A percentile compares a stretch with the other conserved stretches of the same genome.
Conservation (phyloP, 345 rosid genomes). For the Lepidium aucheri region DNA sequence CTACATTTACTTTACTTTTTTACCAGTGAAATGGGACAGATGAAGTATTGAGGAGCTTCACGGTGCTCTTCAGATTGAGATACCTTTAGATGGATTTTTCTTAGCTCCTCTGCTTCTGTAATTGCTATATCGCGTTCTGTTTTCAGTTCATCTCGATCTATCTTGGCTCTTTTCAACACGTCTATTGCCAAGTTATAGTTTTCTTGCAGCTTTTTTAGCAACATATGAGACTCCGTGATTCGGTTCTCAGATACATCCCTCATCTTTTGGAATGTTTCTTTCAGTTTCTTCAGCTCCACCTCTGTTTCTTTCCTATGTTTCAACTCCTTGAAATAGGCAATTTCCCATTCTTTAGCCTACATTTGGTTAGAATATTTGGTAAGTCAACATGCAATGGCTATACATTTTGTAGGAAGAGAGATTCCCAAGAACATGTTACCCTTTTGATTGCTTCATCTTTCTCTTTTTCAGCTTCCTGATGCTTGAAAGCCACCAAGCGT, state of each 20-base stretch:
- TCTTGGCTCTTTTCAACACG: slow-evolving; percentile 42
- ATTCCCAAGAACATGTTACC: slow-evolving; percentile 30
- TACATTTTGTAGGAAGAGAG: neutral
- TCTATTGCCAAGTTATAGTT: slow-evolving; percentile 57
- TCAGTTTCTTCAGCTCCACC: slow-evolving; percentile 37
- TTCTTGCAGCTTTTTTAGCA: slow-evolving; percentile 49
- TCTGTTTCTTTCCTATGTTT: slow-evolving; percentile 47
- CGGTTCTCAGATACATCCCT: slow-evolving; percentile 39
- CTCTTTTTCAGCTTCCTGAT: slow-evolving; percentile 50
- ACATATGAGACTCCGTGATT: slow-evolving; percentile 38
- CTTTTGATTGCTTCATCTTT: slow-evolving; percentile 44
- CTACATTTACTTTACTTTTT: neutral
- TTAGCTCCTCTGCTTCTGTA: slow-evolving; percentile 56
- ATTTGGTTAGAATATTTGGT: neutral
- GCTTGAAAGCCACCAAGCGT: slow-evolving; percentile 41
- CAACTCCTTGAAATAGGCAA: slow-evolving; percentile 34
- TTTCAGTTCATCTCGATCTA: slow-evolving; percentile 49
- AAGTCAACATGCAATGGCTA: neutral
- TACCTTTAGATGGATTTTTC: slow-evolving; percentile 39
- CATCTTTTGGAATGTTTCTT: slow-evolving; percentile 36
- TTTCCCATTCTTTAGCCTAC: slow-evolving; percentile 50
- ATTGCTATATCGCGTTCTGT: slow-evolving; percentile 56
- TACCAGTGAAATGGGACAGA: slow-evolving; percentile 71
- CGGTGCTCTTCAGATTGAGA: slow-evolving; percentile 37
- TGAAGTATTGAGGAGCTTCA: slow-evolving; percentile 50